Evolutionary conservation across 2,329 filamentous ascomycete species (phyloP).

Genomic region (Colletotrichum lini): DNA sequence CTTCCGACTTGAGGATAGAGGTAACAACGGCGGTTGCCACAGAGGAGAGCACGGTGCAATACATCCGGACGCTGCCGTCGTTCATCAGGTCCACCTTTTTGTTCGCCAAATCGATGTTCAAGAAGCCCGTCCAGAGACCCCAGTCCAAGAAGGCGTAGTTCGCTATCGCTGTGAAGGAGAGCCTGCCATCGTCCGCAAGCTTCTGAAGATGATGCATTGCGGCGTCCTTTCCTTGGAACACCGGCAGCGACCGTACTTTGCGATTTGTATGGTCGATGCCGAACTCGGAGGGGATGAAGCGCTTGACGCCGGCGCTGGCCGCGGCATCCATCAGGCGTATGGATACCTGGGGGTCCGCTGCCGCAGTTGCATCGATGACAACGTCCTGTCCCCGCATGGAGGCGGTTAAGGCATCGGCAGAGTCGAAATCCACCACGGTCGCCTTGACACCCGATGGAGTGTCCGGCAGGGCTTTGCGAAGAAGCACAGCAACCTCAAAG

Average conservation of each 20-base stretch:
- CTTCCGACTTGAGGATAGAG: slow-evolving; percentile 45
- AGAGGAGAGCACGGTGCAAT: slow-evolving; percentile 44
- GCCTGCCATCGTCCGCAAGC: slow-evolving; percentile 45
- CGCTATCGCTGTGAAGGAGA: slow-evolving; percentile 37
- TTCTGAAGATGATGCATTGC: slow-evolving; percentile 41
- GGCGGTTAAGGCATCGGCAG: slow-evolving; percentile 61
- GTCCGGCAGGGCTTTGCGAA: slow-evolving; percentile 53
- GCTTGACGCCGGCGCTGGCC: slow-evolving; percentile 70
- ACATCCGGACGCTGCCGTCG: slow-evolving; percentile 44
- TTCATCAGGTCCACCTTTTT: slow-evolving; percentile 42
- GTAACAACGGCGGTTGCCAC: slow-evolving; percentile 46
- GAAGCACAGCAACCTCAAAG: slow-evolving; percentile 67
- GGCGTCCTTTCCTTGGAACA: slow-evolving; percentile 37
- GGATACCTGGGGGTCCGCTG: slow-evolving; percentile 51
- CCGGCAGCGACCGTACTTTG: slow-evolving; percentile 30
- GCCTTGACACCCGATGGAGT: slow-evolving; percentile 56
- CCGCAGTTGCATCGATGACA: slow-evolving; percentile 59
- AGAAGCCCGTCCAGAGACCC: slow-evolving; percentile 43
- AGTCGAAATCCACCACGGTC: slow-evolving; percentile 60
- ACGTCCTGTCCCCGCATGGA: slow-evolving; percentile 71
- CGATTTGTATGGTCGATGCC: slow-evolving; percentile 51
- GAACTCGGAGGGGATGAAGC: slow-evolving; percentile 74
- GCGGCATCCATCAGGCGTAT: slow-evolving; percentile 68
- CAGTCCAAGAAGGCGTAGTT: slow-evolving; percentile 49
- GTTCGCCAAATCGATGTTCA: slow-evolving; percentile 44